A percentile compares a stretch with the other conserved stretches of the same genome.
These are phyloP conservation scores for Tulasnella sp. DNA, from an alignment of 768 basidiomycete species.

Conservation along the genomic window DNA sequence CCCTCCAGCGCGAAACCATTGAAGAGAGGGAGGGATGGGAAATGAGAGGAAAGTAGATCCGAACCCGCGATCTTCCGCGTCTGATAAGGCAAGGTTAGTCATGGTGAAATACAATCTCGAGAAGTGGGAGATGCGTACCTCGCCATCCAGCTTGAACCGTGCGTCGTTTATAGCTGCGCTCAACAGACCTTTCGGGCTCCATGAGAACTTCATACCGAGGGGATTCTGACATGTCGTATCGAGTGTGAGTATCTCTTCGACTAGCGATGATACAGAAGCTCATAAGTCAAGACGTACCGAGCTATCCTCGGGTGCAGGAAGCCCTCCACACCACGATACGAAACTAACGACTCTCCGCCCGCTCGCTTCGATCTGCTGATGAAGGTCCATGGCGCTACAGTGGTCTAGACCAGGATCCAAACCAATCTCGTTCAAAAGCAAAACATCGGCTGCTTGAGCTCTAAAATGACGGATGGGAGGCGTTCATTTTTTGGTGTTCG, in stretches of 20 bases:
- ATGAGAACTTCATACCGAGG: constrained; percentile 82
- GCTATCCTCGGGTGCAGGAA: constrained; percentile 61
- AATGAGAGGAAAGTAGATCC: constrained; percentile 44
- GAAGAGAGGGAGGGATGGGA: constrained; percentile 57
- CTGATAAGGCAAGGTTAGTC: constrained; percentile 25
- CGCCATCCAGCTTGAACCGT: constrained; percentile 43
- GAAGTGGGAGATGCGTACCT: constrained; percentile 37
- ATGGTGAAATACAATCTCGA: background rate
- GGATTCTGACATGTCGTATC: constrained; percentile 38
- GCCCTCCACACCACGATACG: constrained; percentile 84
- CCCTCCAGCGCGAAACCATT: constrained; percentile 62
- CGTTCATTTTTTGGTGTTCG: background rate
- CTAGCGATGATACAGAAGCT: background rate
- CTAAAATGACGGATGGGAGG: constrained; percentile 27
- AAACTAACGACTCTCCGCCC: constrained; percentile 57
- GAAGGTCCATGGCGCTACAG: constrained; percentile 66
- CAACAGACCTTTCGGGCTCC: constrained; percentile 82
- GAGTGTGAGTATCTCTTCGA: constrained; percentile 21
- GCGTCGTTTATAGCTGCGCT: constrained; percentile 68
- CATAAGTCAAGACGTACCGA: constrained; percentile 21
- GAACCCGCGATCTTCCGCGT: constrained; percentile 39
- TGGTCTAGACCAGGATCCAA: constrained; percentile 87
- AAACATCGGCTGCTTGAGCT: constrained; percentile 48
- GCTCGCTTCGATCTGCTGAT: constrained; percentile 40
- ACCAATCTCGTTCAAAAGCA: constrained; percentile 83